These are phyloP conservation scores for Trametes gibbosa DNA, from an alignment of 768 basidiomycete species.

Conservation along the genomic window DNA sequence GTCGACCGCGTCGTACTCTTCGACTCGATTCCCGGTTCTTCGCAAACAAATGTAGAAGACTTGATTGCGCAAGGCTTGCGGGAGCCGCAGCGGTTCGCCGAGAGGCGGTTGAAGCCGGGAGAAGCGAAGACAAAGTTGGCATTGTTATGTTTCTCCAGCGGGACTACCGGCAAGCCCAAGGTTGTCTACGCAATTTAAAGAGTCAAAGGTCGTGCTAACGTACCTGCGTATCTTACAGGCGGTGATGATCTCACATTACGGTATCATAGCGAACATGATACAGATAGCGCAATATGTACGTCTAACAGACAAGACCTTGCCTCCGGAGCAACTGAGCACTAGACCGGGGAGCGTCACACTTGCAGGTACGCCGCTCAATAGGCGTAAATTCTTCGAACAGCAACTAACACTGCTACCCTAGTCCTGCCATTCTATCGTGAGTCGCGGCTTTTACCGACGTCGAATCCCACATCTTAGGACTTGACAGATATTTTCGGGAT, in stretches of 20 bases:
- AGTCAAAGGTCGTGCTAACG: neutral
- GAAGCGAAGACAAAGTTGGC: conserved; percentile 33
- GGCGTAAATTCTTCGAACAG: neutral
- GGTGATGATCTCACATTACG: conserved; percentile 32
- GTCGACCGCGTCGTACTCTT: conserved; percentile 19
- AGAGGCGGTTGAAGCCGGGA: conserved; percentile 21
- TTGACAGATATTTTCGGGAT: conserved; percentile 11
- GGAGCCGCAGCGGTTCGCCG: conserved; percentile 18
- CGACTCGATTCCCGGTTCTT: conserved; percentile 20
- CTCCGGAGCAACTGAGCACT: conserved; percentile 21
- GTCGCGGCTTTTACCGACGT: neutral
- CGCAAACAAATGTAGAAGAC: conserved; percentile 13
- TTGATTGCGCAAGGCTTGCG: conserved; percentile 23
- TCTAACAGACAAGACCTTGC: conserved; percentile 8
- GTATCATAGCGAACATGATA: conserved; percentile 31
- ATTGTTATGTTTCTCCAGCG: conserved; percentile 31
- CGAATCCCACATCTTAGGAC: neutral
- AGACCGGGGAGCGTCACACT: conserved; percentile 26
- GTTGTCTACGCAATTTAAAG: neutral
- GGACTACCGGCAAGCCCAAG: conserved; percentile 34
- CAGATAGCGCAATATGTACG: conserved; percentile 24
- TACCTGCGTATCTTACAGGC: conserved; percentile 12
- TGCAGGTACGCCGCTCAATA: conserved; percentile 33
- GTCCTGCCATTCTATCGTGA: conserved; percentile 19
- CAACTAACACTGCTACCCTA: neutral